Base-by-base conservation (phyloP, 768 basidiomycete species). In the Amanita muscaria region DNA sequence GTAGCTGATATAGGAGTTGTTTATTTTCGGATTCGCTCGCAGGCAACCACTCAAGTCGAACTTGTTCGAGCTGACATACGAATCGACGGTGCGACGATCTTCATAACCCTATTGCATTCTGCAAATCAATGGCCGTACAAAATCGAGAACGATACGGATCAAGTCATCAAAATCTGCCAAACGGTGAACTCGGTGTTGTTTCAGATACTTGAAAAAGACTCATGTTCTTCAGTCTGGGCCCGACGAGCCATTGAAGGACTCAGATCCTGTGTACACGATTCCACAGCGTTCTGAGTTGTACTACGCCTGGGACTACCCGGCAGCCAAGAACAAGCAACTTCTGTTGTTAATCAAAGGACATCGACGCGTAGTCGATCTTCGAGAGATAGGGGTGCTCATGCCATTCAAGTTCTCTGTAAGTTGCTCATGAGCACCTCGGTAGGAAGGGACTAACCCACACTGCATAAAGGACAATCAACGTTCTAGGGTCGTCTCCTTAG, bases 241-340 rank as follows among this genome's bases (percentile, higher is more conserved):
- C 16, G 70, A 69, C 29, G 63, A 66, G 22, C 53, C 61, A n/a
- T 58, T 59, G 27, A 74, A 75, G 55, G 55, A 53, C 35, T 44
- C 72, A 29, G 53, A 62, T 34, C 64, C 66, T 19, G 54, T 52
- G 10, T 91, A 92, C 61, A 68, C 64, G n/a, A 59, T 93, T 2
- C 56, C 63, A 4, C 70, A 79, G 8, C 76, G 73, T 30, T 65
- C 74, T 3, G 70, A 65, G 12, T 59, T 74, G 35, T 66, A 76
- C 24, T 99, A 97, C 58, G 86, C 92, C 4, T 99, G 94, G 94
- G 96, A 99, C 57, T 79, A 73, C 48, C 96, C 96, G 5, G 87
- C 91, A 2, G 81, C 82, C 1, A 68, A 69, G 36, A 81, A 85
- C 53, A 98, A 94, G 64, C 81, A 79, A 51, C 67, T 99, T 19